Evolutionary conservation across 2,329 filamentous ascomycete species (phyloP).

Genomic region (Huntiella abstrusa): DNA sequence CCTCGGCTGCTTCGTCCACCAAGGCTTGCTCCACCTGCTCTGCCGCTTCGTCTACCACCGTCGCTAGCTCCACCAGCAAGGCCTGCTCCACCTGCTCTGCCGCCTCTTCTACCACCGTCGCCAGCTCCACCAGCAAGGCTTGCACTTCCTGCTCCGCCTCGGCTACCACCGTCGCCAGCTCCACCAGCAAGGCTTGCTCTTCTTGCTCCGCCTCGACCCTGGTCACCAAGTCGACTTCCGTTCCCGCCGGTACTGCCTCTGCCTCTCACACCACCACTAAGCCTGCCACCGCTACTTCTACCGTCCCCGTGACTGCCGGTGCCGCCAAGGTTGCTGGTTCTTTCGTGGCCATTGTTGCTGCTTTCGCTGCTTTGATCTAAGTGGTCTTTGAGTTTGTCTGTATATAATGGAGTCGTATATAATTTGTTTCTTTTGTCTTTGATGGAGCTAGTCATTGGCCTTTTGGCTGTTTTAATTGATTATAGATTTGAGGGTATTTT

Average conservation of each 20-base stretch:
- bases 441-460: no score
- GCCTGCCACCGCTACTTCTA: neutral
- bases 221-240: neutral
- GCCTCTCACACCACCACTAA: neutral
- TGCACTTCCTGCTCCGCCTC: neutral
- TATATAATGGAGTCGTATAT: neutral
- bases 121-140: neutral
- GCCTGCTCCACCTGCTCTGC: neutral
- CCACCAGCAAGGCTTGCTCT: neutral
- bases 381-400: neutral
- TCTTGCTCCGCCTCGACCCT: no score
- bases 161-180: neutral
- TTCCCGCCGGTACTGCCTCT: neutral
- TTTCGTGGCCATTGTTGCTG: slow-evolving; percentile 1
- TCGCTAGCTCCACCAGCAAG: neutral
- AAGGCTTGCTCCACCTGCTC: neutral
- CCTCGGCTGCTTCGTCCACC: neutral
- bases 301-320: neutral
- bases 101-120: neutral
- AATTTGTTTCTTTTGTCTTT: no score
- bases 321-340: slow-evolving; percentile 1
- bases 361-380: neutral
- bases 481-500: no score
- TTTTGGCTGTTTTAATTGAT: no score
- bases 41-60: neutral